A percentile compares a stretch with the other conserved stretches of the same genome.
These are phyloP conservation scores for Apiospora sp. DNA, from an alignment of 2,329 filamentous ascomycete species.

Conservation along the genomic window DNA sequence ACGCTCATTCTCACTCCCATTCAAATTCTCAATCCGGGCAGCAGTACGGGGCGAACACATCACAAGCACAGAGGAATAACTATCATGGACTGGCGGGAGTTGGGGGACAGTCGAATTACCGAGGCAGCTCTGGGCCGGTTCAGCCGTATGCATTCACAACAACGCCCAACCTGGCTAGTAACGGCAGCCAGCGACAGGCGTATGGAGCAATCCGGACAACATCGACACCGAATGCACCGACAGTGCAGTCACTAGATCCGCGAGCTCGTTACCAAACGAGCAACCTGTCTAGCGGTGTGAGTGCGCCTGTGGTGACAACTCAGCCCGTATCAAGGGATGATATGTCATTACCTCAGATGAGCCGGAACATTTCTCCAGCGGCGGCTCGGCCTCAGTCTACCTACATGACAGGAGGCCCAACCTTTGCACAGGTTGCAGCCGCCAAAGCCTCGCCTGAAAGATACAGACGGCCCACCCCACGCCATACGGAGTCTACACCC, in stretches of 20 bases:
- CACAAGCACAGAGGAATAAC: conserved; percentile 56
- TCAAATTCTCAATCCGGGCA: conserved; percentile 38
- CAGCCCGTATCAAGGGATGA: conserved; percentile 61
- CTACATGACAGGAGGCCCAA: conserved; percentile 55
- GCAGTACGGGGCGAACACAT: conserved; percentile 56
- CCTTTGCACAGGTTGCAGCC: conserved; percentile 63
- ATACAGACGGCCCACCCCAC: conserved; percentile 74
- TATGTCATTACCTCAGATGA: conserved; percentile 52
- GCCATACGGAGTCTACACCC: conserved; percentile 59
- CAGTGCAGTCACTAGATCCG: conserved; percentile 48
- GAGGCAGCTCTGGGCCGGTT: conserved; percentile 64
- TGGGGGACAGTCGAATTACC: conserved; percentile 57
- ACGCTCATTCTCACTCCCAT: conserved; percentile 55
- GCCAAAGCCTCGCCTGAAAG: conserved; percentile 80
- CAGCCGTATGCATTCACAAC: conserved; percentile 81
- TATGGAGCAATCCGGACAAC: conserved; percentile 56
- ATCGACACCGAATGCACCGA: conserved; percentile 54
- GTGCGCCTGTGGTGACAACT: conserved; percentile 30
- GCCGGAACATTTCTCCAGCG: conserved; percentile 49
- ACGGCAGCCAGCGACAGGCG: conserved; percentile 60
- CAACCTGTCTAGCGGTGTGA: conserved; percentile 38
- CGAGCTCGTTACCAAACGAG: conserved; percentile 46
- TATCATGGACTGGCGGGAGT: conserved; percentile 58
- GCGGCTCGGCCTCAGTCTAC: conserved; percentile 53
- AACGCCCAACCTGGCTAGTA: conserved; percentile 70